Evolutionary conservation across 1,139 yeast species (phyloP).

Genomic region (Groenewaldozyma auringiensis): DNA sequence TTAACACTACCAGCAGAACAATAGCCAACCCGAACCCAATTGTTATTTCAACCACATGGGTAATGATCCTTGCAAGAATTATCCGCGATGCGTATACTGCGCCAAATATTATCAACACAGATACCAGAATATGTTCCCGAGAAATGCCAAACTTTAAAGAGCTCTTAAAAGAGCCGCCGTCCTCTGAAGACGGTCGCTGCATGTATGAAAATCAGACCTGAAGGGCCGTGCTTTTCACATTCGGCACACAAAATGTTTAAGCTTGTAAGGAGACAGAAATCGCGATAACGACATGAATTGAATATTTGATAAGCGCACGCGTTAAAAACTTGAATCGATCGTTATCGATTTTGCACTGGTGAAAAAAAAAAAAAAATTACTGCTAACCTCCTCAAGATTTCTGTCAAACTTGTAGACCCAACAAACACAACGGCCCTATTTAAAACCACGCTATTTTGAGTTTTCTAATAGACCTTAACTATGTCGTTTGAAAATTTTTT

Average conservation of each 20-base stretch:
- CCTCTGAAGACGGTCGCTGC: not conserved
- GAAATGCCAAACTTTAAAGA: not conserved
- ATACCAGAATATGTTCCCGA: slow-evolving; percentile 16
- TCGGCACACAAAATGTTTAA: too few species aligned
- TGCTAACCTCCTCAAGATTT: too few species aligned
- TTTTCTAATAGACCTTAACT: too few species aligned
- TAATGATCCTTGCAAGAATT: slow-evolving; percentile 16
- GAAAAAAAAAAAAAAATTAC: too few species aligned
- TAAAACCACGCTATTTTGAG: too few species aligned
- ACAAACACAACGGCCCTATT: too few species aligned
- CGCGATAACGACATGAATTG: not conserved
- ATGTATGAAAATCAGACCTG: not conserved
- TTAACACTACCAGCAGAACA: slow-evolving; percentile 12
- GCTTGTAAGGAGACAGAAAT: too few species aligned
- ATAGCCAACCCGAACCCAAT: slow-evolving; percentile 18
- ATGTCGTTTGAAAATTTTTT: slow-evolving; percentile 15
- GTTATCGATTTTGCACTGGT: too few species aligned
- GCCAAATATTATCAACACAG: slow-evolving; percentile 16
- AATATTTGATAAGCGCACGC: not conserved
- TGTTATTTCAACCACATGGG: slow-evolving; percentile 19
- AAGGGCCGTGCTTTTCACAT: too few species aligned
- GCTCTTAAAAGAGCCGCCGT: not conserved
- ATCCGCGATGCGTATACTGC: slow-evolving; percentile 17
- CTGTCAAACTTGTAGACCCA: too few species aligned
- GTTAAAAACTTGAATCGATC: not conserved